Base-by-base conservation (phyloP, 495 filamentous ascomycete species). In the Diplogelasinospora grovesii region DNA sequence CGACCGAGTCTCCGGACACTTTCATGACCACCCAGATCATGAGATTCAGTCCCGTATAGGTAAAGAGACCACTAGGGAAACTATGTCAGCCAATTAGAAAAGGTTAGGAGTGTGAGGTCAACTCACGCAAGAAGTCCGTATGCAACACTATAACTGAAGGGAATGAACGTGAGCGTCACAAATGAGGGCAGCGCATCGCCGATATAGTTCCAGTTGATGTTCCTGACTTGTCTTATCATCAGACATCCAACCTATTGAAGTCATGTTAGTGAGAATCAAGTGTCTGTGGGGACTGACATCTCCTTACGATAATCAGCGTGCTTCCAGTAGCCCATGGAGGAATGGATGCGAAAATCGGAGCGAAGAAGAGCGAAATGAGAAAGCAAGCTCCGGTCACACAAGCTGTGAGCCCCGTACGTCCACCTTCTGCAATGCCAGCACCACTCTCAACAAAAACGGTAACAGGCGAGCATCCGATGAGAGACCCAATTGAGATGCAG, bases 391-490 rank as follows among this genome's bases (percentile, higher is more conserved):
- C 86, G 0, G 83, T 77, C 25, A 75, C 71, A 41, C 85, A 79
- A 2, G 85, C 82, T 5, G 86, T 89, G 14, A 92, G 64, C 6
- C 86, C 86, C 0, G 85, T 89, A 36, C 78, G 77, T 0, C 85
- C 85, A 8, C 86, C 86, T 61, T 89, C 85, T 0, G 83, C 81
- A 52, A 89, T 88, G 31, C 86, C 86, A 5, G 85, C 83, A 39
- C 84, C 85, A 37, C 81, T 86, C 56, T 89, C 86, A 29, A 92
- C 81, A 57, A 86, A 92, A 16, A 83, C 83, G 2, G 85, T 89
- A 2, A 86, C 79, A 0, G 86, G 85, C 3, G 85, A 82, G 22
- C 69, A 73, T 13, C 86, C 86, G 33, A 92, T 72, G 16, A 92
- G 73, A 1, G 81, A 73, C 4, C 84, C 83, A 28, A 89, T 81